Evolutionary conservation across 225 moss, liverwort and hornwort species (phyloP).

Genomic region (Asterella californica): DNA sequence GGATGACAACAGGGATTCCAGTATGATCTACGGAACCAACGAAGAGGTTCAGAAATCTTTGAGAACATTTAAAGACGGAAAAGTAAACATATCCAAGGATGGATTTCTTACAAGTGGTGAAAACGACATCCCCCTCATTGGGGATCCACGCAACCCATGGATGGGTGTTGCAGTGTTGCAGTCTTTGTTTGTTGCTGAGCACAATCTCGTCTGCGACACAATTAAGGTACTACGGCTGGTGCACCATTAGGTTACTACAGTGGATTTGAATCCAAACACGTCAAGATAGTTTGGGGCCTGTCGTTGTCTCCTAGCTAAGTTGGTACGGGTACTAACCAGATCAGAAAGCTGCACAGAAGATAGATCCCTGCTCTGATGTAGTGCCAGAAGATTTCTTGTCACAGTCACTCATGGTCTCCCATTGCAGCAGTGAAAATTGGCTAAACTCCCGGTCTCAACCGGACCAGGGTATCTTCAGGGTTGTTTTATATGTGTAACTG

Average conservation of each 20-base stretch:
- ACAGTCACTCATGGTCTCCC: too few relatives aligned
- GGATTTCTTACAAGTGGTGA: slow-evolving; percentile 33
- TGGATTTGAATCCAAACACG: not conserved
- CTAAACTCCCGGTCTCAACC: too few relatives aligned
- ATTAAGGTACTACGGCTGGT: slow-evolving; percentile 12
- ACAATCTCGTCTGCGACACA: slow-evolving; percentile 51
- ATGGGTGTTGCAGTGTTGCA: slow-evolving; percentile 53
- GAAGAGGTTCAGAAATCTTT: not conserved
- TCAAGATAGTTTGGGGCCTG: not conserved
- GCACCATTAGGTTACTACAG: not conserved
- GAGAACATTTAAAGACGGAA: not conserved
- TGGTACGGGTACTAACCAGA: too few relatives aligned
- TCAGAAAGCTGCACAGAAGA: too few relatives aligned
- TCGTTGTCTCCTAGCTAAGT: too few relatives aligned
- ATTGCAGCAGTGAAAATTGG: too few relatives aligned
- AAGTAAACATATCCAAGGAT: slow-evolving; percentile 48
- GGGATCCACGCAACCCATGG: slow-evolving; percentile 62
- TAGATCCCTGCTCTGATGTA: too few relatives aligned
- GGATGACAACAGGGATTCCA: slow-evolving; percentile 3
- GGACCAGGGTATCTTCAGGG: too few relatives aligned
- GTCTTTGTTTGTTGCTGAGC: slow-evolving; percentile 60
- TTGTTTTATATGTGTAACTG: not conserved
- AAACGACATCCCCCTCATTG: slow-evolving; percentile 37
- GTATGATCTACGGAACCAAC: slow-evolving; percentile 39
- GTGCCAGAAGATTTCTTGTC: too few relatives aligned